Evolutionary conservation across 2,329 filamentous ascomycete species (phyloP).

Genomic region (Epichloe coenophiala): DNA sequence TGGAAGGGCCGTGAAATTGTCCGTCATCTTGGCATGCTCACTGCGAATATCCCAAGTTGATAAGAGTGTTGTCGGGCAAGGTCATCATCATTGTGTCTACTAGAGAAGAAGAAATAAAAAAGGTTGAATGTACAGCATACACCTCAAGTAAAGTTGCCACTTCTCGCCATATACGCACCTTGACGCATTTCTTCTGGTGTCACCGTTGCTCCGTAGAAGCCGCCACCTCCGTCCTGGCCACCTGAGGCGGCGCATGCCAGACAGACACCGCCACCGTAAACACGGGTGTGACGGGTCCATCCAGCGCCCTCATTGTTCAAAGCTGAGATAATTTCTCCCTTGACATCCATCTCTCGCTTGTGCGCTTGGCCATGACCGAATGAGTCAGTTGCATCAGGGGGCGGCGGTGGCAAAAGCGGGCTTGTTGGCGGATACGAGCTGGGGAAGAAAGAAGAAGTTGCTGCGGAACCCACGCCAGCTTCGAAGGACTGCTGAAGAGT

Average conservation of each 20-base stretch:
- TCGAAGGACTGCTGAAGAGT: constrained; percentile 11
- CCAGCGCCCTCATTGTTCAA: constrained; percentile 33
- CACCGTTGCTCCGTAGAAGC: constrained; percentile 42
- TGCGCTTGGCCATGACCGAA: constrained; percentile 12
- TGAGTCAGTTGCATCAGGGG: constrained; percentile 14
- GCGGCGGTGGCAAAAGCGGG: constrained; percentile 34
- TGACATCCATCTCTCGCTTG: constrained; percentile 26
- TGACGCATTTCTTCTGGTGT: constrained; percentile 37
- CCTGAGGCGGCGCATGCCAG: constrained; percentile 39
- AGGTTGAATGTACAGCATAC: neutral
- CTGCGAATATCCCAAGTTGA: neutral
- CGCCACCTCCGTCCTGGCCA: constrained; percentile 28
- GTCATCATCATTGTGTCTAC: neutral
- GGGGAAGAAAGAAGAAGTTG: constrained; percentile 26
- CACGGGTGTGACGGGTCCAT: constrained; percentile 45
- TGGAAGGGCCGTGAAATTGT: neutral
- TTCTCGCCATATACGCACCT: constrained; percentile 2
- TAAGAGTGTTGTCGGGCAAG: neutral
- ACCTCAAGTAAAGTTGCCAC: neutral
- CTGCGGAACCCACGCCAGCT: constrained; percentile 13
- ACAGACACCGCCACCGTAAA: constrained; percentile 45
- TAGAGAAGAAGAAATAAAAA: neutral
- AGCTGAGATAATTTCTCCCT: constrained; percentile 37
- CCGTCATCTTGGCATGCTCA: neutral
- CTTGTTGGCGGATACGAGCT: constrained; percentile 37